Conservation (phyloP, 2,329 filamentous ascomycete genomes). For the Phaeosphaeria sp. region DNA sequence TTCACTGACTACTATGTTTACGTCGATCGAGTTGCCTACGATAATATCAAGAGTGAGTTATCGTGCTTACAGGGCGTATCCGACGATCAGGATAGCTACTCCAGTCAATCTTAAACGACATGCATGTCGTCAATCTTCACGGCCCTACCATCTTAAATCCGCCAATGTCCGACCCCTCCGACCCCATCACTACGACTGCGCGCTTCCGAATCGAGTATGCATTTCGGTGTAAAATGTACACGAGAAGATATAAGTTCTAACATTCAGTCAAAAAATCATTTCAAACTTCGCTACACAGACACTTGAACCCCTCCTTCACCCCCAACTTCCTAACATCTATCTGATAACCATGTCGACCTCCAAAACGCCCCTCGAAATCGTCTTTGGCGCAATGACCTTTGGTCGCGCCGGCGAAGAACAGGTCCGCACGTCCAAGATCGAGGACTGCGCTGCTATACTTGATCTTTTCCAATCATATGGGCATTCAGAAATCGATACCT, state of each 20-base stretch:
- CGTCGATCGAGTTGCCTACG: no score
- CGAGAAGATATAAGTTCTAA: neutral
- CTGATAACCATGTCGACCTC: neutral
- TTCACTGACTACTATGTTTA: no score
- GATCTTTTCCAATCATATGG: constrained; percentile 38
- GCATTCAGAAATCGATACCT: constrained; percentile 48
- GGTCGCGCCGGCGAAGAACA: constrained; percentile 32
- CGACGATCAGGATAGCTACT: no score
- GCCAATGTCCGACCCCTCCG: neutral
- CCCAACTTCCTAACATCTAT: neutral
- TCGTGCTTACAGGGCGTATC: no score
- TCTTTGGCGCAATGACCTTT: constrained; percentile 51
- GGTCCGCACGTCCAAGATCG: constrained; percentile 24
- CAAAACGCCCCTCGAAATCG: constrained; percentile 11
- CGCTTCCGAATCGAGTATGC: neutral
- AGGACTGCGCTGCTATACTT: constrained; percentile 34
- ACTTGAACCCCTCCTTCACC: neutral
- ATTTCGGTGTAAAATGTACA: neutral
- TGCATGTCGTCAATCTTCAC: neutral
- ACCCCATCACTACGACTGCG: neutral
- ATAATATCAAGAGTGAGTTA: no score
- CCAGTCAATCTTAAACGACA: neutral
- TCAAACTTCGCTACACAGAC: neutral
- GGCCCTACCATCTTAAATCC: neutral
- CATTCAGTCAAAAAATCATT: neutral